Conservation (phyloP, 2,329 filamentous ascomycete genomes). For the Stenocarpella maydis region DNA sequence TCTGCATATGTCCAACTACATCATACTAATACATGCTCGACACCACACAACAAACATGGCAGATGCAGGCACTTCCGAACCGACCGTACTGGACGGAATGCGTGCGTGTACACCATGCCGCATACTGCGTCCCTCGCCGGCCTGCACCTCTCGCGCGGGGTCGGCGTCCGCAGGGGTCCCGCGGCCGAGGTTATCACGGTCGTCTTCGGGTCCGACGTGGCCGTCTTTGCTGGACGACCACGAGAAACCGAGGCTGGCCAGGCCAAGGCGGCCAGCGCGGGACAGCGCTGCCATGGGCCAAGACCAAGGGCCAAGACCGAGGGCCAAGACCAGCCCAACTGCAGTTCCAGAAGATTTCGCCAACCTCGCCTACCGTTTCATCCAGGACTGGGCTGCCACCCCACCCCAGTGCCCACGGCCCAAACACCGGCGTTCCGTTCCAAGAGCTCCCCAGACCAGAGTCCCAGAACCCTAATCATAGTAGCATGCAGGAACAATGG, state of each 20-base stretch:
- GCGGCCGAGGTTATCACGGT: background rate
- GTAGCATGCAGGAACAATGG: constrained; percentile 24
- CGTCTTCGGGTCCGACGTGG: background rate
- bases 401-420: constrained; percentile 20
- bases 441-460: constrained; percentile 7
- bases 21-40: no score
- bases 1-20: no score
- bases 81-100: background rate
- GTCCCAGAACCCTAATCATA: constrained; percentile 10
- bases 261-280: constrained; percentile 5
- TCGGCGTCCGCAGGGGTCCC: background rate
- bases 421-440: constrained; percentile 13
- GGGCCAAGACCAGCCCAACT: constrained; percentile 15
- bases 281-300: background rate
- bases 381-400: constrained; percentile 25
- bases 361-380: constrained; percentile 27
- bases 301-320: constrained; percentile 1
- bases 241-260: constrained; percentile 5
- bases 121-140: background rate
- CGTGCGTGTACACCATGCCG: no score
- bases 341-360: constrained; percentile 26
- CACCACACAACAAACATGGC: no score
- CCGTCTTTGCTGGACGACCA: background rate
- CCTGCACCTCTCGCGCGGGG: background rate
- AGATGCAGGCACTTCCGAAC: background rate